Percentiles rank a stretch among this genome's conserved stretches.
Conservation (phyloP, 192 early-diverging fungal genomes). For the Jimgerdemannia lactiflua region DNA sequence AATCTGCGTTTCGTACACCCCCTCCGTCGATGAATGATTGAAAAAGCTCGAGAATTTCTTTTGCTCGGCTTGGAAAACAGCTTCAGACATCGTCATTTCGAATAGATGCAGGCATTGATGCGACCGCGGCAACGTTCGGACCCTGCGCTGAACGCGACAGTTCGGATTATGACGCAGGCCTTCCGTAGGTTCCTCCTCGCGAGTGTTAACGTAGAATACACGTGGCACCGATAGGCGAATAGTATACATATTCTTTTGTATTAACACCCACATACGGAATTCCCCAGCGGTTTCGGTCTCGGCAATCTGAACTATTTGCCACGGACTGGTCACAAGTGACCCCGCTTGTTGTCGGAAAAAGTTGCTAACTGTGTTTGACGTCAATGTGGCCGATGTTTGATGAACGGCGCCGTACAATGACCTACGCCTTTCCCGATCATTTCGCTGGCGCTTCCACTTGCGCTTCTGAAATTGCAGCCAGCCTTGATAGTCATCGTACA, state of each 20-base stretch:
- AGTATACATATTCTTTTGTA: constrained; percentile 64
- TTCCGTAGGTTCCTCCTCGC: constrained; percentile 27
- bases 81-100: constrained; percentile 79
- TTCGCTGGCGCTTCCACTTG: constrained; percentile 67
- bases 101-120: constrained; percentile 73
- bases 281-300: constrained; percentile 84
- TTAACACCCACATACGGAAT: constrained; percentile 83
- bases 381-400: not conserved
- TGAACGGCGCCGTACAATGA: constrained; percentile 10
- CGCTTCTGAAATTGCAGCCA: constrained; percentile 79
- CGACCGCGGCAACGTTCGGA: constrained; percentile 73
- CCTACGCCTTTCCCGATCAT: constrained; percentile 45
- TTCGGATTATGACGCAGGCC: constrained; percentile 37
- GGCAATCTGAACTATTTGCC: constrained; percentile 87
- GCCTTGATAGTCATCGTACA: constrained; percentile 60
- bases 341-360: constrained; percentile 73
- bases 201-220: constrained; percentile 80
- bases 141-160: constrained; percentile 34
- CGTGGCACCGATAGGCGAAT: constrained; percentile 79
- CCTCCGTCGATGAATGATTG: constrained; percentile 83
- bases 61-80: constrained; percentile 66
- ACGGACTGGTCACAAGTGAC: constrained; percentile 59
- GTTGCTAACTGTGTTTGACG: constrained; percentile 27
- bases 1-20: constrained; percentile 93
- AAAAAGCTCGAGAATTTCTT: constrained; percentile 78